Evolutionary conservation across 495 filamentous ascomycete species (phyloP), one percentile per base, ranked within the genome.

Genomic region (Cladorrhinum samala): DNA sequence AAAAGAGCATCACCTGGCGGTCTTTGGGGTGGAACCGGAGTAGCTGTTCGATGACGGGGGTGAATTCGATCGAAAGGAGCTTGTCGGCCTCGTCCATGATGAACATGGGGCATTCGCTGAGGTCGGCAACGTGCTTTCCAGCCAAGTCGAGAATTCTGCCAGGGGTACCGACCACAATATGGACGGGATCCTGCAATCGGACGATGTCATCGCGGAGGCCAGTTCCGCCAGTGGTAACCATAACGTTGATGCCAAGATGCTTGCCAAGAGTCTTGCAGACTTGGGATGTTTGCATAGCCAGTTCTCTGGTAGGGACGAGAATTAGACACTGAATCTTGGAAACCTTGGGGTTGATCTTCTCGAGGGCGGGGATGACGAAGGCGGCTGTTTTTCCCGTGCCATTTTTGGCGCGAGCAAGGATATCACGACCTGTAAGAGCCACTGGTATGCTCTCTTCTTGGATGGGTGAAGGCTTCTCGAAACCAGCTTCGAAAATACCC

Each of bases 51-150:
- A 98, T 95, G 52, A 95, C 89, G 1, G 91, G 90, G 3, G 93
- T 97, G 64, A 98, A 98, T 66, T 97, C 93, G 41, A 87, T 84
- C 3, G 93, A 97, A 13, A 98, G 83, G 48, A 98, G 80, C 71
- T 98, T 98, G 68, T 98, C 93, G 14, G 93, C 93, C 65, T 98
- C 93, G 63, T 98, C 93, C 93, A 98, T 98, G 64, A 98, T 90
- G 63, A 97, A 97, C 53, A 92, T 97, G 37, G 88, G 85, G 62
- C 93, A 96, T 69, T 91, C 88, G 59, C 89, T 91, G n/a, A 98
- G 80, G 68, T 97, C 94, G 33, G 93, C 93, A 46, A 96, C 90
- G 46, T 85, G 85, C 73, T 97, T 96, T 62, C 90, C 89, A 49
- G 94, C 89, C 55, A 98, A 71, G 71, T 98, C 93, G 48, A 96